These are phyloP conservation scores for Leptographium procerum DNA, from an alignment of 2,329 filamentous ascomycete species.

Conservation along the genomic window DNA sequence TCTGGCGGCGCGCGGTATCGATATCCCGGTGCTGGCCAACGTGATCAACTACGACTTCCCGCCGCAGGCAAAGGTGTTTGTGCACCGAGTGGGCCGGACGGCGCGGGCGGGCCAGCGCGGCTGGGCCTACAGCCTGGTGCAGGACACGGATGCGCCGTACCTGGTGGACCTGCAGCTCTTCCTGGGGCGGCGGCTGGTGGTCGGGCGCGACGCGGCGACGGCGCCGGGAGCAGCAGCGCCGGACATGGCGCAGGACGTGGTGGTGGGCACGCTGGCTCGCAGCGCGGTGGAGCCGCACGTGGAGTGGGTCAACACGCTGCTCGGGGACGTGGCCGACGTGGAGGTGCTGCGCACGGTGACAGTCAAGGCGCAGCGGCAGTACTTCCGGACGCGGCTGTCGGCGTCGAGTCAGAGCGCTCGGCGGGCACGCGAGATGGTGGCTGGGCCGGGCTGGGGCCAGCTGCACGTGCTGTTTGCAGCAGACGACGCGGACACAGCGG, in stretches of 20 bases:
- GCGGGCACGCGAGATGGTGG: slow-evolving; percentile 66
- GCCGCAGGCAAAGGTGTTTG: slow-evolving; percentile 89
- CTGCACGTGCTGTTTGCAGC: slow-evolving; percentile 70
- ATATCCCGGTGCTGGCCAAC: slow-evolving; percentile 91
- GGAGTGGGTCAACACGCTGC: slow-evolving; percentile 73
- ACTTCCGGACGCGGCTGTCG: slow-evolving; percentile 78
- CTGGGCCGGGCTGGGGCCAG: slow-evolving; percentile 58
- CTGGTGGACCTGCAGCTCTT: slow-evolving; percentile 90
- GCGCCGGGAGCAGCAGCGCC: slow-evolving; percentile 32
- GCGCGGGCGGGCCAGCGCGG: slow-evolving; percentile 85
- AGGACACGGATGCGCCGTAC: slow-evolving; percentile 82
- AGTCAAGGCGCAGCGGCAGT: slow-evolving; percentile 82
- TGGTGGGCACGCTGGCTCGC: slow-evolving; percentile 65
- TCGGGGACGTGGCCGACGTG: slow-evolving; percentile 68
- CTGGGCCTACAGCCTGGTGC: slow-evolving; percentile 89
- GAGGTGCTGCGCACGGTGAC: slow-evolving; percentile 60
- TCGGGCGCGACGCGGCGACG: slow-evolving; percentile 56
- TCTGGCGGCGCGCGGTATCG: slow-evolving; percentile 91
- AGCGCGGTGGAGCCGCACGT: slow-evolving; percentile 62
- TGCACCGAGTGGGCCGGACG: slow-evolving; percentile 91
- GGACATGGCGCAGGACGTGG: slow-evolving; percentile 67
- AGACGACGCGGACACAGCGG: not conserved
- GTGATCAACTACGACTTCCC: slow-evolving; percentile 99
- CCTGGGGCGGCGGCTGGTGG: slow-evolving; percentile 68
- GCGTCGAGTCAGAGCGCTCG: slow-evolving; percentile 87